phyloP scores from a whole-genome alignment of 2,329 filamentous ascomycete species.

The Thielaviopsis populi region DNA sequence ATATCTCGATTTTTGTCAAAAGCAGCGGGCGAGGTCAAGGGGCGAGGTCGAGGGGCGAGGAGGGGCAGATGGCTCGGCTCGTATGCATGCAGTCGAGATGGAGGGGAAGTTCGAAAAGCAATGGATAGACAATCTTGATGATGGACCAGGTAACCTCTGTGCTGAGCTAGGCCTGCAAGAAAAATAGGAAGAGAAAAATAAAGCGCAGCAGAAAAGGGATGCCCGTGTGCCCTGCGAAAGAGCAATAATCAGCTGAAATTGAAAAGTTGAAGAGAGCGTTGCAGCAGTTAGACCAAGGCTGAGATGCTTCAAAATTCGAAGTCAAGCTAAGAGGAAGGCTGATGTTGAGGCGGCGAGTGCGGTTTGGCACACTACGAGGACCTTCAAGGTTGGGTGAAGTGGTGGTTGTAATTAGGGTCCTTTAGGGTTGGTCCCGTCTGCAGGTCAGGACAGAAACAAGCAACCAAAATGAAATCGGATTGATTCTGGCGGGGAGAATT shows the following conservation, averaged over 20 bases:
- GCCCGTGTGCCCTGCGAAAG: background rate
- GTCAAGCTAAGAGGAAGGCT: background rate
- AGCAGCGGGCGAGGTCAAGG: background rate
- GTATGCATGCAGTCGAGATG: background rate
- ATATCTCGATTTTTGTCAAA: background rate
- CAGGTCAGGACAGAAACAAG: background rate
- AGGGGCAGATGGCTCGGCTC: background rate
- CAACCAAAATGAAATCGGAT: no score
- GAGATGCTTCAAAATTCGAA: background rate
- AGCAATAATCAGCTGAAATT: background rate
- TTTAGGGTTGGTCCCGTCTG: background rate
- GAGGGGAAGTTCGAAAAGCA: background rate
- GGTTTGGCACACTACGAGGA: background rate
- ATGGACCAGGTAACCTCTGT: background rate
- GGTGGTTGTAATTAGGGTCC: background rate
- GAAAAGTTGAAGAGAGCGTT: background rate
- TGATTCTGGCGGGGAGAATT: no score
- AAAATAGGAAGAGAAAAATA: background rate
- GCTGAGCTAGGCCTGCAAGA: background rate
- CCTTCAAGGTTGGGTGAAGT: background rate
- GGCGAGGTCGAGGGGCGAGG: background rate
- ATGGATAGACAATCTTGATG: background rate
- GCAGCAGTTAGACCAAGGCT: background rate
- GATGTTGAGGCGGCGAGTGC: background rate
- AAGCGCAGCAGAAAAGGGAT: background rate